Evolutionary conservation across 73 alveolate genomes (phyloP).

Genomic region (Paramecium sonneborni): DNA sequence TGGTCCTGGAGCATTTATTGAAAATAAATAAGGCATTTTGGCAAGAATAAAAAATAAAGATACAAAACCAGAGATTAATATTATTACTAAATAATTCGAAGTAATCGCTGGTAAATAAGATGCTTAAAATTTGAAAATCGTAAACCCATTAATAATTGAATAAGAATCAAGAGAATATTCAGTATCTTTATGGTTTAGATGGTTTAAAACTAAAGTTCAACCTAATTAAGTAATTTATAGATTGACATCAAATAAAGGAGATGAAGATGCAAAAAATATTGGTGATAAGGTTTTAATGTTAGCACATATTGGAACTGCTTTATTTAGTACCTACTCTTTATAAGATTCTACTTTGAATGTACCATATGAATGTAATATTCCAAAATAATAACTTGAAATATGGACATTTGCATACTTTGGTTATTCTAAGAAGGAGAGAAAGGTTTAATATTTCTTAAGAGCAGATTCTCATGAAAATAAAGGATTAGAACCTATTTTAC

Average conservation of each 20-base stretch:
- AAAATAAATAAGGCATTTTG: conserved; percentile 13
- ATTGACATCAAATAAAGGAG: neutral
- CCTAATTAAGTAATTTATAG: conserved; percentile 25
- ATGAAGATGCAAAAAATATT: neutral
- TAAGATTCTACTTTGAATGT: neutral
- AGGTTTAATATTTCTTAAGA: conserved; percentile 13
- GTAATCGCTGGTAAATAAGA: conserved; percentile 14
- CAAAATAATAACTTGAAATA: neutral
- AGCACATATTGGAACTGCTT: conserved; percentile 5
- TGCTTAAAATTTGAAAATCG: neutral
- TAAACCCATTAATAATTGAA: neutral
- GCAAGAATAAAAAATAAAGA: conserved; percentile 55
- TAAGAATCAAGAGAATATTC: conserved; percentile 43
- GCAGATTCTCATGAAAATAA: conserved; percentile 38
- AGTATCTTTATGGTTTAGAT: conserved; percentile 32
- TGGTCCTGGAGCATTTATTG: conserved; percentile 53
- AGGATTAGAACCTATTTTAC: neutral
- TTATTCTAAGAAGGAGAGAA: neutral
- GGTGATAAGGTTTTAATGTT: conserved; percentile 28
- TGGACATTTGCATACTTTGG: conserved; percentile 47
- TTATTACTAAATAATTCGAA: neutral
- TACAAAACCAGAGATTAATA: neutral
- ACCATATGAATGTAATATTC: conserved; percentile 45
- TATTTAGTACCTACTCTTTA: neutral
- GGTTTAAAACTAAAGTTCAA: neutral